Conservation (phyloP, 1,284 basidiomycete species). For the Xanthoconium separans region DNA sequence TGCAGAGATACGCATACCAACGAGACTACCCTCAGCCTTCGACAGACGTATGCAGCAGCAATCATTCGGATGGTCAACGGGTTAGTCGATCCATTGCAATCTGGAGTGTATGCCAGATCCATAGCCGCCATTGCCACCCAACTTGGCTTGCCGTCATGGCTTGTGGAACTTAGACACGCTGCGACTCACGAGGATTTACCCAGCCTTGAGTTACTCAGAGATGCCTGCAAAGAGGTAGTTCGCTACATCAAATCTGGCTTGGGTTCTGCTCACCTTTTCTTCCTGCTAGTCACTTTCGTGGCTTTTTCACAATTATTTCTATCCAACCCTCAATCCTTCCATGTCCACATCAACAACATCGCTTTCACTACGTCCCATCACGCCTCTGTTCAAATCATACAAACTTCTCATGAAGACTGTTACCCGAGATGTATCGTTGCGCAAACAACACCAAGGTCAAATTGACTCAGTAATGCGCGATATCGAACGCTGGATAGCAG, state of each 20-base stretch:
- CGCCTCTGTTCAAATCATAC: constrained; percentile 66
- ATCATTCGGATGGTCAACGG: constrained; percentile 93
- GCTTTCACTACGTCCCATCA: constrained; percentile 47
- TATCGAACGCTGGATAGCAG: constrained; percentile 71
- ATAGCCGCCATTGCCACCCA: constrained; percentile 88
- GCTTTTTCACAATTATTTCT: constrained; percentile 80
- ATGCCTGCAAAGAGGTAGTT: constrained; percentile 70
- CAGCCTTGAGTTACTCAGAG: constrained; percentile 75
- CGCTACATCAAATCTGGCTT: neutral
- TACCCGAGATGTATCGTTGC: constrained; percentile 61
- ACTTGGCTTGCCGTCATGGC: constrained; percentile 82
- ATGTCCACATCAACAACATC: constrained; percentile 31
- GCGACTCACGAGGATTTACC: constrained; percentile 97
- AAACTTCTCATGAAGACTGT: constrained; percentile 63
- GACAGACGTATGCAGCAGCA: constrained; percentile 73
- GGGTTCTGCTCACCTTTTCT: constrained; percentile 9
- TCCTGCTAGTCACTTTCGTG: constrained; percentile 65
- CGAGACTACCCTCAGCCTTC: constrained; percentile 45
- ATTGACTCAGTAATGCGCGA: constrained; percentile 52
- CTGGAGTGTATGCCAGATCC: constrained; percentile 83
- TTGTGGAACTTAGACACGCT: constrained; percentile 94
- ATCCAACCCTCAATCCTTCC: constrained; percentile 67
- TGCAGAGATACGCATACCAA: constrained; percentile 14
- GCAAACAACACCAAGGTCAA: constrained; percentile 47
- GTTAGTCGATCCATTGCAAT: constrained; percentile 91